These are phyloP conservation scores for Verticillium klebahnii DNA, from an alignment of 2,329 filamentous ascomycete genomes.

Conservation along the genomic window DNA sequence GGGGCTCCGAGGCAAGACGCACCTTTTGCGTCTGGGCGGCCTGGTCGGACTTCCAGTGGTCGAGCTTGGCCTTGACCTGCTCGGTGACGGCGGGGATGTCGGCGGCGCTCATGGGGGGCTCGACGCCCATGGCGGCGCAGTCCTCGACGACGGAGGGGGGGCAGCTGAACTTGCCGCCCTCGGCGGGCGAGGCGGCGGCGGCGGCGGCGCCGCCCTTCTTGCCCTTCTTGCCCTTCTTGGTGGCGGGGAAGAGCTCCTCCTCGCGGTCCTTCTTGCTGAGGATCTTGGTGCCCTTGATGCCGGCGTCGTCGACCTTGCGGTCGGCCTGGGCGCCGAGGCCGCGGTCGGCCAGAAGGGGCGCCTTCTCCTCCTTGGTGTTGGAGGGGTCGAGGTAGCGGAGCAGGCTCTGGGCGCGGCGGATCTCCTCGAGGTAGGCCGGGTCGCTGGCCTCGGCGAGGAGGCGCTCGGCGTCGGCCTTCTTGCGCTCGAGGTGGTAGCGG, in stretches of 20 bases:
- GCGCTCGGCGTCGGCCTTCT: slow-evolving; percentile 71
- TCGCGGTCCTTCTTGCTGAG: slow-evolving; percentile 83
- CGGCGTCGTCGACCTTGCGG: slow-evolving; percentile 80
- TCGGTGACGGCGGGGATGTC: slow-evolving; percentile 77
- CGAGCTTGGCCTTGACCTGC: slow-evolving; percentile 89
- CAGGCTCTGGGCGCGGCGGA: slow-evolving; percentile 80
- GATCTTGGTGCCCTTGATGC: slow-evolving; percentile 79
- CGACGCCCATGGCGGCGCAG: slow-evolving; percentile 75
- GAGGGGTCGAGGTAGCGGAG: slow-evolving; percentile 88
- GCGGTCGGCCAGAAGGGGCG: slow-evolving; percentile 57
- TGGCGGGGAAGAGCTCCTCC: slow-evolving; percentile 77
- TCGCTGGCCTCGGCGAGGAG: slow-evolving; percentile 77
- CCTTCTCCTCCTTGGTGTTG: slow-evolving; percentile 59
- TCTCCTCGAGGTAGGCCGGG: slow-evolving; percentile 89
- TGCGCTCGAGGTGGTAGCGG: slow-evolving; percentile 64
- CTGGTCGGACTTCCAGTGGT: slow-evolving; percentile 88
- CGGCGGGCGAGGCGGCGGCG: slow-evolving; percentile 34
- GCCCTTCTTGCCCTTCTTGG: slow-evolving; percentile 85
- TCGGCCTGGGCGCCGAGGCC: slow-evolving; percentile 74
- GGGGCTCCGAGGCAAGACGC: slow-evolving; percentile 31
- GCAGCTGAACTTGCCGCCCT: slow-evolving; percentile 60
- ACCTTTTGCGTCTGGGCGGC: slow-evolving; percentile 85
- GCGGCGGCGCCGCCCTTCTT: slow-evolving; percentile 61
- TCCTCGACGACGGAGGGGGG: slow-evolving; percentile 91
- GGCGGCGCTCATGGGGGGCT: slow-evolving; percentile 79